Evolutionary conservation across 805 yeast species (phyloP).

Genomic region (Metschnikowia matae): DNA sequence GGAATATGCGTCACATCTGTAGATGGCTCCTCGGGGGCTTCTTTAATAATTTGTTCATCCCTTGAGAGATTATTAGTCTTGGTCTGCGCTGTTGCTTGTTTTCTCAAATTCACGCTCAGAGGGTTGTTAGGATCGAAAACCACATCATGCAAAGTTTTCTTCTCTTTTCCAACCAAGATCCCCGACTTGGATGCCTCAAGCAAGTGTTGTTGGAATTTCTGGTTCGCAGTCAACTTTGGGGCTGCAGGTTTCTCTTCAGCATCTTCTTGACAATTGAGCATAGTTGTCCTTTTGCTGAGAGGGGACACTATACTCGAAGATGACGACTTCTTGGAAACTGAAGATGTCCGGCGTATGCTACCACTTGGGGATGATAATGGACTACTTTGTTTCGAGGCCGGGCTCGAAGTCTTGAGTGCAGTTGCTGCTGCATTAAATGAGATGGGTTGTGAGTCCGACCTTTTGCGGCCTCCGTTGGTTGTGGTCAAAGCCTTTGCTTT

Average conservation of each 20-base stretch:
- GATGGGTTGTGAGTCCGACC: constrained; percentile 37
- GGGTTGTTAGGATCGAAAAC: constrained; percentile 40
- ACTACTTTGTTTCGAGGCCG: background rate
- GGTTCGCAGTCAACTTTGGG: constrained; percentile 31
- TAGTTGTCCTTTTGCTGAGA: constrained; percentile 1
- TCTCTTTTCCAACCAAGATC: constrained; percentile 34
- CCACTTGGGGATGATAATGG: constrained; percentile 18
- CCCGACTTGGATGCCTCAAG: constrained; percentile 38
- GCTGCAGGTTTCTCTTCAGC: constrained; percentile 6
- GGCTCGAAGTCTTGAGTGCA: constrained; percentile 19
- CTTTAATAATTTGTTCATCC: background rate
- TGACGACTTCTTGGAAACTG: constrained; percentile 8
- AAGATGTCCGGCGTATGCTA: constrained; percentile 7
- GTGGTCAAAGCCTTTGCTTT: constrained; percentile 8
- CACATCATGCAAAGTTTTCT: constrained; percentile 32
- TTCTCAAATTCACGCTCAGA: constrained; percentile 16
- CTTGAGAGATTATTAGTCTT: background rate
- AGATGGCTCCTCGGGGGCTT: background rate
- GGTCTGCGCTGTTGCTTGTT: constrained; percentile 5
- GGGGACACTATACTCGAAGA: constrained; percentile 6
- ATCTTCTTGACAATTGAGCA: constrained; percentile 13
- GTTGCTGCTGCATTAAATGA: constrained; percentile 27
- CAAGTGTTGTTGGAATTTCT: constrained; percentile 37
- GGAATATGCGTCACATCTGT: background rate
- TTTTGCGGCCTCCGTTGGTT: constrained; percentile 22